A percentile compares a stretch with the other conserved stretches of the same genome.
Evolutionary conservation across 306 rosid genomes (phyloP).

Genomic region (Clitoria ternatea): DNA sequence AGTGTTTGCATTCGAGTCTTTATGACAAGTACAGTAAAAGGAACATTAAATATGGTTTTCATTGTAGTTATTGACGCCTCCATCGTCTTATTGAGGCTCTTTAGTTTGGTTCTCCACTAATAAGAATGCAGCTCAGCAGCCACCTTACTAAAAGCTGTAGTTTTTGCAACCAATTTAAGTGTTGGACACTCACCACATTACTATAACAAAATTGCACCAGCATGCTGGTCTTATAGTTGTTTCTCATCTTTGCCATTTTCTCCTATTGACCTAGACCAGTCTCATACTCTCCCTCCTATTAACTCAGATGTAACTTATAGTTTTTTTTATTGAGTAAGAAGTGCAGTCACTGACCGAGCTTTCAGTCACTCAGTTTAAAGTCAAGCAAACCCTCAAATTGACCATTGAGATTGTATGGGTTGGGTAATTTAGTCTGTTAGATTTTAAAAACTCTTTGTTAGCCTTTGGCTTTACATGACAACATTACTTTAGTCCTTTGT

Average conservation of each 20-base stretch:
- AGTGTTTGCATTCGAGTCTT: not conserved
- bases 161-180: not conserved
- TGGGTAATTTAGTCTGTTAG: no score
- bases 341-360: no score
- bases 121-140: not conserved
- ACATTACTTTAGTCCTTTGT: no score
- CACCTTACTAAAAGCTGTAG: not conserved
- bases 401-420: no score
- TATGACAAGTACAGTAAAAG: no score
- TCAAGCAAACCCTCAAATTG: no score
- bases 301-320: no score
- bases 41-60: not conserved
- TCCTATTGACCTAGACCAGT: not conserved
- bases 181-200: not conserved
- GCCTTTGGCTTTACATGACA: no score
- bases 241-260: not conserved
- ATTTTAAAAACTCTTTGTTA: no score
- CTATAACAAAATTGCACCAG: not conserved
- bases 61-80: not conserved
- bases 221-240: not conserved
- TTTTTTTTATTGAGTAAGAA: no score
- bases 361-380: no score
- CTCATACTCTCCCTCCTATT: no score
- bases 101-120: not conserved
- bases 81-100: not conserved